Percentiles rank a stretch among this genome's conserved stretches.
These are phyloP conservation scores for Cercospora berteroae DNA, from an alignment of 2,329 filamentous ascomycete species.

Conservation along the genomic window DNA sequence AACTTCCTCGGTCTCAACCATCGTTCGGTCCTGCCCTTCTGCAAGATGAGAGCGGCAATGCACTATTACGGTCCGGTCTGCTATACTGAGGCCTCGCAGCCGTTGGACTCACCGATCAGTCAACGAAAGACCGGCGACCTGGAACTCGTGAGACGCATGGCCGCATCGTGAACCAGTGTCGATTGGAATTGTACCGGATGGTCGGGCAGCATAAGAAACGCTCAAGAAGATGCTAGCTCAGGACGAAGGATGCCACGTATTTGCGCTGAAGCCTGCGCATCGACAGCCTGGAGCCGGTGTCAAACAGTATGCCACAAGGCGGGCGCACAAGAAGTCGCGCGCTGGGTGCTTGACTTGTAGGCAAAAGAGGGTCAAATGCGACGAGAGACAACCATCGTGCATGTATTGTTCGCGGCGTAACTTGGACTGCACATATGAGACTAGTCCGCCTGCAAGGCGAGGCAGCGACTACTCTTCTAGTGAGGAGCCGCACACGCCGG, in stretches of 20 bases:
- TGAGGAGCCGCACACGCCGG: not conserved
- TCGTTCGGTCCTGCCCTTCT: not conserved
- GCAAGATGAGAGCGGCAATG: not conserved
- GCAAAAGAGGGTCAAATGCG: slow-evolving; percentile 20
- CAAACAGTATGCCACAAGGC: slow-evolving; percentile 7
- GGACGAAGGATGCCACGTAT: not conserved
- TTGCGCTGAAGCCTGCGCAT: slow-evolving; percentile 2
- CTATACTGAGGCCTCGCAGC: not conserved
- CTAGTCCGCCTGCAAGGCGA: not conserved
- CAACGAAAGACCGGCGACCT: not conserved
- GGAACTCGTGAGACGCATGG: not conserved
- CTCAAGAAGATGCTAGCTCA: not conserved
- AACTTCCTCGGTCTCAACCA: not conserved
- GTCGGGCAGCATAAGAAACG: not conserved
- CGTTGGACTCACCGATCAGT: not conserved
- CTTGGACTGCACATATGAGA: slow-evolving; percentile 9
- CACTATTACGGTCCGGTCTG: not conserved
- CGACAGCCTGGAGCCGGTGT: not conserved
- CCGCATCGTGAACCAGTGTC: not conserved
- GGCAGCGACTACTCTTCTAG: not conserved
- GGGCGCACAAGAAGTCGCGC: slow-evolving; percentile 22
- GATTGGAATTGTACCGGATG: not conserved
- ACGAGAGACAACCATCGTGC: slow-evolving; percentile 13
- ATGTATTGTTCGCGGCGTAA: slow-evolving; percentile 8
- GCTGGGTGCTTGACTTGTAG: slow-evolving; percentile 20